Base-by-base conservation (phyloP, 2,329 filamentous ascomycete species). In the Verticillium albo-atrum region DNA sequence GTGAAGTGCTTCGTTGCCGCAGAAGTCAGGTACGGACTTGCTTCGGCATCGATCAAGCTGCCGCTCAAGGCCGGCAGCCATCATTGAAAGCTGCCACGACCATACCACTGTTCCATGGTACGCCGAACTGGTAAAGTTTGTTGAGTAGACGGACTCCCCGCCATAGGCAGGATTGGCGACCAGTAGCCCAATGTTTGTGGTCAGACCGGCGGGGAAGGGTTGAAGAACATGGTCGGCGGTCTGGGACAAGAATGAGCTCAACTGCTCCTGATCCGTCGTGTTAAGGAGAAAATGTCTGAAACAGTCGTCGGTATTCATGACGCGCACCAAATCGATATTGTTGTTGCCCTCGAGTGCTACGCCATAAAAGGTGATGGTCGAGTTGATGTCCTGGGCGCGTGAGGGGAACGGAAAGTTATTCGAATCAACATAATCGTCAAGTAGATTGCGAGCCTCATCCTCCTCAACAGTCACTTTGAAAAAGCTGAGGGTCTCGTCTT, bases 71-170 rank as follows among this genome's bases (percentile, higher is more conserved):
- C 86, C 86, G 10, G 78, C 79, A 0, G 82, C 85, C 81, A 88
- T 86, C 79, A 89, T 86, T 0, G 84, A 79, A 4, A 88, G 72
- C 58, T 84, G 85, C 84, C 85, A 89, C 52, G 78, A 80, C 86
- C 85, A 89, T 1, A 89, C 75, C 0, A 89, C 85, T 0, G 85
- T 86, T 0, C 85, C 86, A 59, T 89, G 85, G 63, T 86, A 89
- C 0, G 81, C 82, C 3, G 75, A 74, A n/a, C 79, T 82, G 1
- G 82, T 82, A 62, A 81, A 89, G 56, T 82, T 81, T 0, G 69
- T 71, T 0, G 79, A 76, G 56, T 83, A 80, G 2, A 75, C 73
- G 0, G 75, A 70, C 15, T 80, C 72, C 0, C 72, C 75, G 0
- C 82, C 81, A 28, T 83, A 82, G 0, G 85, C 84, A 0, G 85